Evolutionary conservation across 768 basidiomycete genomes (phyloP), one percentile per base, ranked within the genome.

Genomic region (Suillus bovinus): DNA sequence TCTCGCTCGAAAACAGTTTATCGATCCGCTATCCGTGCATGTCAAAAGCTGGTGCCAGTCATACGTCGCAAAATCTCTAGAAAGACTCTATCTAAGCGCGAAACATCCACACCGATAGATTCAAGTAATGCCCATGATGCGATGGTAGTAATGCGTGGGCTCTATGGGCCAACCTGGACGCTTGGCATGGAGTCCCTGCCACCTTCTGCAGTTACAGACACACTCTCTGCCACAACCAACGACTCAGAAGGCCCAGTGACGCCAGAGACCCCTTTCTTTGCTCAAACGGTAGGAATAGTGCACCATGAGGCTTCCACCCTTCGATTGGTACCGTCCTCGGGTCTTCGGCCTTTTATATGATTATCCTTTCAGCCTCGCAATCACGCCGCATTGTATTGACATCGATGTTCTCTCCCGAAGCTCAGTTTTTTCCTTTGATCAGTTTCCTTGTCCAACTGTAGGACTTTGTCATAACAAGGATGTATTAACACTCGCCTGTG

Each of bases 41-140:
- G 58, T 36, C 58, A 61, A 22, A 44, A 58, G 4, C 41, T 61
- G 11, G 39, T 60, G 6, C 60, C 60, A 29, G 38, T 41, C 20
- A 42, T 61, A 33, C 58, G 60, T n/a, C 55, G 50, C 22, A 61
- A 61, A 55, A 31, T 61, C 13, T 61, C 60, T 10, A 34, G 58
- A 31, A 31, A 61, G 42, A 22, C 38, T 36, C 20, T 59, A 17
- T 34, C 39, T 3, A 29, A 20, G 20, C 31, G 16, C 20, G 39
- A 39, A 11, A 44, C 27, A 17, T 11, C 55, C 14, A 27, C 54
- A 1, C 34, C 24, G 14, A 36, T 20, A 27, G 58, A 61, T 20
- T 24, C 56, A 11, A 41, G 57, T 8, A 22, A 27, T 14, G 9
- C 17, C 44, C 59, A 2, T 14, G 38, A 60, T 6, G 34, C 42